Percentiles rank a stretch among this genome's conserved stretches.
phyloP scores from a whole-genome alignment of 257 asterid genomes.

The Verbena officinalis region DNA sequence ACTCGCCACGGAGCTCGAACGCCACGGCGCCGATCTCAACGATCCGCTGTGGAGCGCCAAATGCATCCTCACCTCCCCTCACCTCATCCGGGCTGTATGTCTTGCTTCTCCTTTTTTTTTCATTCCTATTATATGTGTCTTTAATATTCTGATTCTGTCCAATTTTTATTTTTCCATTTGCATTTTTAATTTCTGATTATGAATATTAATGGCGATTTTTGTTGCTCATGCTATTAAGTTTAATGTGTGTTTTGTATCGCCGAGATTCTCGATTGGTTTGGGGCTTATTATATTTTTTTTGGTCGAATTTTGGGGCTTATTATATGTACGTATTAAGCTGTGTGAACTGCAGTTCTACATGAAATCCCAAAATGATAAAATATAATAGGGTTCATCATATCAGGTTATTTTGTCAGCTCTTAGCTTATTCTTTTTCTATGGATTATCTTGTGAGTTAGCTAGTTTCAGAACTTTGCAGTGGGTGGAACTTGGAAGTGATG shows the following conservation, averaged over 20 bases:
- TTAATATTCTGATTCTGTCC: neutral
- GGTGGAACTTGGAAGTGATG: constrained; percentile 29
- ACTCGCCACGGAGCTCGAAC: constrained; percentile 90
- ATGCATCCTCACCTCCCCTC: constrained; percentile 80
- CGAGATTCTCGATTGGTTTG: neutral
- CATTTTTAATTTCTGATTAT: neutral
- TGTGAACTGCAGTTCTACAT: constrained; percentile 9
- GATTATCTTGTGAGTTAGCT: constrained; percentile 28
- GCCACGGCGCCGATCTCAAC: constrained; percentile 82
- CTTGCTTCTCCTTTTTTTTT: neutral
- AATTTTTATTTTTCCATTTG: neutral
- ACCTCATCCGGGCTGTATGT: constrained; percentile 73
- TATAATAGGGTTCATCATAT: constrained; percentile 2
- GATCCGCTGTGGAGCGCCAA: constrained; percentile 97
- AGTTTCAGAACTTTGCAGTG: constrained; percentile 32
- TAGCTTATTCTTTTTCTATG: constrained; percentile 16
- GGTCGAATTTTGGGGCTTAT: too few species aligned
- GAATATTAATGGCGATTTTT: neutral
- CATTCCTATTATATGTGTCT: neutral
- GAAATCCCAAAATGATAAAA: constrained; percentile 10
- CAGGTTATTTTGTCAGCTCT: constrained; percentile 21
- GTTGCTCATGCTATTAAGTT: neutral
- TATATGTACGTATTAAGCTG: constrained; percentile 20
- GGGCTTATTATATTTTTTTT: too few species aligned
- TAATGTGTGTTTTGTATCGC: neutral